Percentiles rank a stretch among this genome's conserved stretches.
Evolutionary conservation across 2,329 filamentous ascomycete genomes (phyloP).

Genomic region (Cryphonectria parasitica): DNA sequence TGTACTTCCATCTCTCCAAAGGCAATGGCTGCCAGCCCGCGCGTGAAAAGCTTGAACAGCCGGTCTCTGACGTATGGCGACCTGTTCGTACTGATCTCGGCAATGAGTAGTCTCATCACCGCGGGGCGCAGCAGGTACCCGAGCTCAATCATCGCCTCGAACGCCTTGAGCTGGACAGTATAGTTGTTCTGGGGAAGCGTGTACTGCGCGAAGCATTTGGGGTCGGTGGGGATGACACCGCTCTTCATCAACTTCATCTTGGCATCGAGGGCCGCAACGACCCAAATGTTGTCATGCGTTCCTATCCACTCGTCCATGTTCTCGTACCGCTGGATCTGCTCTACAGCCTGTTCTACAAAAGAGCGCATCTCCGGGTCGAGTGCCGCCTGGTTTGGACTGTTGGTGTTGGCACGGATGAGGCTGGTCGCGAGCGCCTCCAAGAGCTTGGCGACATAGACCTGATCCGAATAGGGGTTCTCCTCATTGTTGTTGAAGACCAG

Average conservation of each 20-base stretch:
- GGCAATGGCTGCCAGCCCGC: constrained; percentile 65
- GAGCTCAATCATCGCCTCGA: constrained; percentile 66
- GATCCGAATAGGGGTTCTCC: constrained; percentile 85
- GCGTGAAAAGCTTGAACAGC: constrained; percentile 62
- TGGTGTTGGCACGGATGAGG: constrained; percentile 57
- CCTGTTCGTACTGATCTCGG: constrained; percentile 62
- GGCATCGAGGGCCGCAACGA: constrained; percentile 64
- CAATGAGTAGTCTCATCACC: constrained; percentile 61
- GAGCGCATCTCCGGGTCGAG: constrained; percentile 47
- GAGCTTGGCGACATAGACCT: constrained; percentile 82
- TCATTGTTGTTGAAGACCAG: constrained; percentile 94
- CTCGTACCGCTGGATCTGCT: constrained; percentile 69
- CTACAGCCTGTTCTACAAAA: constrained; percentile 58
- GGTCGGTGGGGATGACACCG: constrained; percentile 58
- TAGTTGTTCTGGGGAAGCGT: constrained; percentile 67
- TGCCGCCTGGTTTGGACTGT: constrained; percentile 48
- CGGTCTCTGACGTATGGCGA: constrained; percentile 66
- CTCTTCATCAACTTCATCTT: constrained; percentile 67
- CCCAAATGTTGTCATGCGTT: constrained; percentile 71
- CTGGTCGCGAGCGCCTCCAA: constrained; percentile 66
- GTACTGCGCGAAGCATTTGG: constrained; percentile 65
- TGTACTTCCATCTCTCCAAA: constrained; percentile 55
- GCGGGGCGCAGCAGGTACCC: constrained; percentile 59
- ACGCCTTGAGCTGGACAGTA: constrained; percentile 67
- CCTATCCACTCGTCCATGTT: constrained; percentile 71